phyloP scores from a whole-genome alignment of 2,329 filamentous ascomycete genomes.

The Furcasterigmium furcatum region DNA sequence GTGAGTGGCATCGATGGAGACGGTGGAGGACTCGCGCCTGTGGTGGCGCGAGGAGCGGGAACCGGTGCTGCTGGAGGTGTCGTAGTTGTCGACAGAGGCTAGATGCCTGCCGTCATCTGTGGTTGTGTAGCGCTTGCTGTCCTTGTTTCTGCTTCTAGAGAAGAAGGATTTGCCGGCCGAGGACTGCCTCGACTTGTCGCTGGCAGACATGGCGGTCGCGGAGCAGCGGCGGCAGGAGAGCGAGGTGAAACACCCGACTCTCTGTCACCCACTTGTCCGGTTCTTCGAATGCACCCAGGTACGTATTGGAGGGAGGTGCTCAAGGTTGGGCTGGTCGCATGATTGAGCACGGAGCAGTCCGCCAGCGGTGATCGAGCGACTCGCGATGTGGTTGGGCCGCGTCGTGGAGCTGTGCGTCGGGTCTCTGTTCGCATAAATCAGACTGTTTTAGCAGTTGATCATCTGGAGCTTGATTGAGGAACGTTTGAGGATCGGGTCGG shows the following conservation, averaged over 20 bases:
- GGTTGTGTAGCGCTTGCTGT: constrained; percentile 55
- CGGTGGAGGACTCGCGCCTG: constrained; percentile 67
- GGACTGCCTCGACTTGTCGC: constrained; percentile 79
- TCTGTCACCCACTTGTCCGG: constrained; percentile 4
- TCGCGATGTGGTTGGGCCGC: constrained; percentile 3
- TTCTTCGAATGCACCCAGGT: background rate
- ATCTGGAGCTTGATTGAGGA: background rate
- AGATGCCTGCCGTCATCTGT: constrained; percentile 57
- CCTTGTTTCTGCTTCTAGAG: constrained; percentile 80
- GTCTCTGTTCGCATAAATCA: constrained; percentile 13
- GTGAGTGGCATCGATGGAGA: constrained; percentile 66
- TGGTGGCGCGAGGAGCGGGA: constrained; percentile 77
- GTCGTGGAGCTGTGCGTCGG: constrained; percentile 5
- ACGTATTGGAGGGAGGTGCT: background rate
- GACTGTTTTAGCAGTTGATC: constrained; percentile 13
- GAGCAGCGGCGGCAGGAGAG: constrained; percentile 9
- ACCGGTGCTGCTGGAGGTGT: constrained; percentile 57
- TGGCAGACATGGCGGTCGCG: constrained; percentile 50
- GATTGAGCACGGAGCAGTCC: constrained; percentile 20
- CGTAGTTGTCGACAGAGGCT: constrained; percentile 51
- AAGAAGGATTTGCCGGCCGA: constrained; percentile 79
- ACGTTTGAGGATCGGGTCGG: background rate
- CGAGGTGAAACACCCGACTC: constrained; percentile 13
- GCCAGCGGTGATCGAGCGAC: background rate
- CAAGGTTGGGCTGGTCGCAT: constrained; percentile 25